Evolutionary conservation across 2,329 filamentous ascomycete species (phyloP).

Genomic region (Zalaria obscura): DNA sequence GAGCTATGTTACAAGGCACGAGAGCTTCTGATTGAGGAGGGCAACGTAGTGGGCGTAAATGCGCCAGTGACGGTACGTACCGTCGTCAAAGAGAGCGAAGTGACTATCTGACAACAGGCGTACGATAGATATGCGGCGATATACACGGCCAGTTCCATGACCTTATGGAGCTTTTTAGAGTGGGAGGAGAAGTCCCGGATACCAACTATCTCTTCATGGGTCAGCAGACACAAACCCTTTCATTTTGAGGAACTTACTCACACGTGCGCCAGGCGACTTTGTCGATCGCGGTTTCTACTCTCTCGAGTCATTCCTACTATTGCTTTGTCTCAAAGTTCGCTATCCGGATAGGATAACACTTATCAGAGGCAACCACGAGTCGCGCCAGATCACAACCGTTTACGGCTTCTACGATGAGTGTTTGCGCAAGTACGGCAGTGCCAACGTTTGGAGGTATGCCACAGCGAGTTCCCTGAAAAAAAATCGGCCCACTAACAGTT

Average conservation of each 20-base stretch:
- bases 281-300: slow-evolving; percentile 98
- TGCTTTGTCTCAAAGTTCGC: slow-evolving; percentile 90
- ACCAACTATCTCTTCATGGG: slow-evolving; percentile 97
- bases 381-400: slow-evolving; percentile 89
- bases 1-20: slow-evolving; percentile 95
- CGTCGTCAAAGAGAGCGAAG: not conserved
- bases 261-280: slow-evolving; percentile 58
- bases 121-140: slow-evolving; percentile 73
- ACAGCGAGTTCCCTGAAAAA: not conserved
- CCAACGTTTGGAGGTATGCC: slow-evolving; percentile 77
- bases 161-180: slow-evolving; percentile 89
- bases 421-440: slow-evolving; percentile 85
- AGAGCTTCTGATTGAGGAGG: slow-evolving; percentile 92
- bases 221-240: slow-evolving; percentile 22
- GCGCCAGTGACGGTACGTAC: slow-evolving; percentile 72
- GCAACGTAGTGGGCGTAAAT: slow-evolving; percentile 89
- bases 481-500: not conserved
- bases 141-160: slow-evolving; percentile 97
- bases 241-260: not conserved
- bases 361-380: slow-evolving; percentile 72
- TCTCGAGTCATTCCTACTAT: slow-evolving; percentile 87
- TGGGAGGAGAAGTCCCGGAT: slow-evolving; percentile 85
- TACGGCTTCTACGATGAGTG: slow-evolving; percentile 99
- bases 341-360: slow-evolving; percentile 96
- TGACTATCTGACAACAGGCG: not conserved